Base-by-base conservation (phyloP, 2,329 filamentous ascomycete genomes). In the Neonectria magnoliae region DNA sequence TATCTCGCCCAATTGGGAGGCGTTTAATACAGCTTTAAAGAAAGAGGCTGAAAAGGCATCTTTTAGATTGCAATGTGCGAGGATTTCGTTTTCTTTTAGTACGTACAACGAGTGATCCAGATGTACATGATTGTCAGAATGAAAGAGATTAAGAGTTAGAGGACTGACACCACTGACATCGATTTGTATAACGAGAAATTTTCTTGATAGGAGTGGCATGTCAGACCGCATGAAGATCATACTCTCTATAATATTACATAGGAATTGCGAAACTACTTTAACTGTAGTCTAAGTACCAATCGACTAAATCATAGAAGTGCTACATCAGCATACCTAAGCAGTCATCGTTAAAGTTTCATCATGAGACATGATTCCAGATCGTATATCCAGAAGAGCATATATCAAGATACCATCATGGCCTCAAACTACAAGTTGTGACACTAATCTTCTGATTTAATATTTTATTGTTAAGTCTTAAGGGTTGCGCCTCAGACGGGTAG, bases 11-110 rank as follows among this genome's bases (percentile, higher is more conserved):
- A 62, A 60, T 22, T 69, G 65, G 65, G 47, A 66, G 44, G 20
- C 50, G 16, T 69, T 69, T 18, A 69, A 69, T 44, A 33, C 16
- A 14, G 56, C 56, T 6, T 27, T 68, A 22, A 69, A 68, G 44
- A 53, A 54, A 25, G 67, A 69, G 29, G 65, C 48, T 4, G 67
- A 69, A 47, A 62, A n/a, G 27, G 3, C 27, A 1, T 50, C 16
- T 18, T 31, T 20, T 20, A 51, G n/a, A 18, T 6, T 20, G 36
- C n/a, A 5, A 36, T 14, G 33, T 13, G 13, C 13, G 4, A 36
- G 11, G 33, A 5, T 38, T 7, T 16, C 13, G 36, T 38, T 13
- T 16, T n/a, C 14, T 38, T 38, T 14, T 5, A n/a, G 14, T 16
- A 14, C 5, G 33, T 13, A 5, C 10, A 13, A 36, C 33, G 14